Evolutionary conservation across 2,329 filamentous ascomycete species (phyloP).

Genomic region (Trichophyton schoenleinii): DNA sequence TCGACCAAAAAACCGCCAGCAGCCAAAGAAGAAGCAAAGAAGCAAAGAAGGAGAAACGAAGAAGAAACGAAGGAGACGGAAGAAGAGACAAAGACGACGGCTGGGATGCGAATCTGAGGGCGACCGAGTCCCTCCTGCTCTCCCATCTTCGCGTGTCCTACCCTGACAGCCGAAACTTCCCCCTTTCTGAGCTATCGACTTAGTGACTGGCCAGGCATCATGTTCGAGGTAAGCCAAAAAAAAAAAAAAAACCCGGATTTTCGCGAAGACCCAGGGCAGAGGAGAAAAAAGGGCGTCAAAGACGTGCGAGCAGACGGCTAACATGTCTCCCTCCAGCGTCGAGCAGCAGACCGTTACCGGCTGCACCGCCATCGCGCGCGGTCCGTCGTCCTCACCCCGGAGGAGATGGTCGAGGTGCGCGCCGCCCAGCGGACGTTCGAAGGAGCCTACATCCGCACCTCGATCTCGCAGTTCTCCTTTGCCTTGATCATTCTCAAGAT

Average conservation of each 20-base stretch:
- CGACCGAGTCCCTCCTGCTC: neutral
- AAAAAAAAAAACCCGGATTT: neutral
- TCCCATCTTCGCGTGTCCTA: neutral
- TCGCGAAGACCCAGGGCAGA: neutral
- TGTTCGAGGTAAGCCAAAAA: neutral
- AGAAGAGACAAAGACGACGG: neutral
- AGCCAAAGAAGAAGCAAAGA: neutral
- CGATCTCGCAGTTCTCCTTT: slow-evolving; percentile 89
- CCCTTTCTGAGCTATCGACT: neutral
- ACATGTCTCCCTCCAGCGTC: slow-evolving; percentile 34
- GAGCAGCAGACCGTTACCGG: slow-evolving; percentile 61
- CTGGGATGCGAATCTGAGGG: neutral
- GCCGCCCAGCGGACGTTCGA: slow-evolving; percentile 95
- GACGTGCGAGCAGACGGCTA: neutral
- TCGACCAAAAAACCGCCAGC: neutral
- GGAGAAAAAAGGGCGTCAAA: neutral
- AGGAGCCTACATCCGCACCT: slow-evolving; percentile 90
- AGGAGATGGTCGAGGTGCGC: slow-evolving; percentile 86
- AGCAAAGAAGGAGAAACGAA: neutral
- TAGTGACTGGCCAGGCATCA: neutral
- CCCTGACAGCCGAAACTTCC: neutral
- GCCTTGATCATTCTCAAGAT: slow-evolving; percentile 90
- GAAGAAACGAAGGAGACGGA: neutral
- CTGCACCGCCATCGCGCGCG: slow-evolving; percentile 72
- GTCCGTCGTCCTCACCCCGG: slow-evolving; percentile 65